Evolutionary conservation across 2,329 filamentous ascomycete species (phyloP).

Genomic region (Fonsecaea pedrosoi): DNA sequence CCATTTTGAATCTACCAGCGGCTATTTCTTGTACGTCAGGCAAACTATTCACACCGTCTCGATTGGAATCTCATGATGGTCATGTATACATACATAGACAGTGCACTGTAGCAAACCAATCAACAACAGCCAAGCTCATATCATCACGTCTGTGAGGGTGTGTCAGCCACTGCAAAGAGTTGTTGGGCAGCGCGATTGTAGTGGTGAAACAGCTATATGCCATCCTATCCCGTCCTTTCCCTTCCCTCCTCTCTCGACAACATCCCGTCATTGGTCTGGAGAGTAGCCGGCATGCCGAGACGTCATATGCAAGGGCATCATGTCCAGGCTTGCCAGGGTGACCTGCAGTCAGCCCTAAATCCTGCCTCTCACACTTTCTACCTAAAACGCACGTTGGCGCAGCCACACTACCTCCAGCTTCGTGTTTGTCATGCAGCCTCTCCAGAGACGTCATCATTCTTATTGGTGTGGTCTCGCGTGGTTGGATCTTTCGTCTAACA

Average conservation of each 20-base stretch:
- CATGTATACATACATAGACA: too few relatives aligned
- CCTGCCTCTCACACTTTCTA: neutral
- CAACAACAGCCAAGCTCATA: neutral
- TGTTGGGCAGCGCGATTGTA: neutral
- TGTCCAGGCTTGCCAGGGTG: neutral
- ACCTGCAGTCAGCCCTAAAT: constrained; percentile 8
- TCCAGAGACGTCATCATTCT: neutral
- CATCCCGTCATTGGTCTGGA: neutral
- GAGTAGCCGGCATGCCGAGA: neutral
- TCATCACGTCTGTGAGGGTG: neutral
- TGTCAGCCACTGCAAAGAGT: neutral
- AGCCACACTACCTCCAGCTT: neutral
- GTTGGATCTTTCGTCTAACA: neutral
- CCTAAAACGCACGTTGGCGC: neutral
- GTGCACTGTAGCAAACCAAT: too few relatives aligned
- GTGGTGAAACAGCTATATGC: neutral
- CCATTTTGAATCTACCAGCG: too few relatives aligned
- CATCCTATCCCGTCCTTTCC: neutral
- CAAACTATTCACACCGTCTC: too few relatives aligned
- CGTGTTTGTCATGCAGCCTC: neutral
- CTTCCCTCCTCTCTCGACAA: neutral
- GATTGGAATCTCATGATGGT: too few relatives aligned
- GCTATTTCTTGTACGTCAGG: too few relatives aligned
- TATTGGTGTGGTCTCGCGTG: neutral
- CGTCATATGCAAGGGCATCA: constrained; percentile 1